Conservation (phyloP, 352 stramenopile species). For the Stephanocyclus meneghinianus region DNA sequence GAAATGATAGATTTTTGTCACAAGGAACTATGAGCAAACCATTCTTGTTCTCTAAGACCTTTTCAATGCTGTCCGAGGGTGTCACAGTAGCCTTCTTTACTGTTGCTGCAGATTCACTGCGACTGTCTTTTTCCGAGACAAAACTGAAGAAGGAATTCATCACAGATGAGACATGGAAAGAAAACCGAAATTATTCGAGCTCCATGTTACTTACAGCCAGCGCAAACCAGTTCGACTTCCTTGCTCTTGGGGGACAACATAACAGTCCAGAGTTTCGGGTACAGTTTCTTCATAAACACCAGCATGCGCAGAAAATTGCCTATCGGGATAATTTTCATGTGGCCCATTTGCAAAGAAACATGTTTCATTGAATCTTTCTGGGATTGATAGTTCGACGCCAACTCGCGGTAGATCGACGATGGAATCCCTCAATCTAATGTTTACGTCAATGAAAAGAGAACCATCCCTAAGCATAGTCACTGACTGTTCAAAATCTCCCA, state of each 20-base stretch:
- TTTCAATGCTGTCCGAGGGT: constrained; percentile 6
- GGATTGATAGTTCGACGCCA: constrained; percentile 32
- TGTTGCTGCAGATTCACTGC: background rate
- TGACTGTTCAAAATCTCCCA: constrained; percentile 31
- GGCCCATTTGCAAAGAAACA: constrained; percentile 34
- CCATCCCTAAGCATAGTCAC: constrained; percentile 36
- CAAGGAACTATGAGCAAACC: constrained; percentile 27
- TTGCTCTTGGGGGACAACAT: constrained; percentile 51
- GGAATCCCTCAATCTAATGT: constrained; percentile 25
- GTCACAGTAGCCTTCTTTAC: background rate
- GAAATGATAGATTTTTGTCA: constrained; percentile 24
- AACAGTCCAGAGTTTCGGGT: constrained; percentile 15
- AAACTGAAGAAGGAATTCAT: constrained; percentile 13
- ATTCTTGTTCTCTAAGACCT: constrained; percentile 21
- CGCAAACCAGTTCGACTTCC: constrained; percentile 30
- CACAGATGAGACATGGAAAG: constrained; percentile 8
- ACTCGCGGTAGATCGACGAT: constrained; percentile 36
- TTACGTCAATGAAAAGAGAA: constrained; percentile 30
- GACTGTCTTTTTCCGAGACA: background rate
- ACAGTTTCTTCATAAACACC: constrained; percentile 30
- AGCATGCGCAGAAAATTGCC: constrained; percentile 26
- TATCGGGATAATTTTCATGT: constrained; percentile 41
- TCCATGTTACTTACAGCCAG: constrained; percentile 31
- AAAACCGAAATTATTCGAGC: background rate
- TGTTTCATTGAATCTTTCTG: constrained; percentile 5